A percentile compares a stretch with the other conserved stretches of the same genome.
Conservation (phyloP, 1,139 yeast genomes). For the Lodderomyces oxycetoniae region DNA sequence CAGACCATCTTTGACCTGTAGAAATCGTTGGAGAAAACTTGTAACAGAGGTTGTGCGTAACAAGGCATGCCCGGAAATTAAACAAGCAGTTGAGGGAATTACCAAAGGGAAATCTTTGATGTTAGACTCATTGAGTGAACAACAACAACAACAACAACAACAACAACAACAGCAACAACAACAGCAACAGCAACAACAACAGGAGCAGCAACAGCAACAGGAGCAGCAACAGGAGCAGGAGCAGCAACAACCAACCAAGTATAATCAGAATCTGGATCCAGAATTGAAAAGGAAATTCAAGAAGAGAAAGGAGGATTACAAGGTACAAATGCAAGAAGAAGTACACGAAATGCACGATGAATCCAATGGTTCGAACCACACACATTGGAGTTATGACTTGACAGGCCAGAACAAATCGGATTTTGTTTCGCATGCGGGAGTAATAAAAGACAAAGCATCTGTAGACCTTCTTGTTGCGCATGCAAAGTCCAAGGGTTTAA, state of each 20-base stretch:
- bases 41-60: constrained; percentile 72
- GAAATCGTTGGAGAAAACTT: constrained; percentile 89
- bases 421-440: constrained; percentile 30
- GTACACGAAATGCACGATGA: no score
- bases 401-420: not conserved
- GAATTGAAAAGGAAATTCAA: not conserved
- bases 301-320: no score
- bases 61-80: constrained; percentile 38
- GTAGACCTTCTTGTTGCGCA: constrained; percentile 56
- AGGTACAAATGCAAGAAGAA: not conserved
- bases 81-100: constrained; percentile 33
- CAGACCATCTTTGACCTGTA: constrained; percentile 82
- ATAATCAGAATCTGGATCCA: not conserved
- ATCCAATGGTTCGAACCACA: not conserved
- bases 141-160: constrained; percentile 13
- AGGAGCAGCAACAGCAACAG: constrained; percentile 3
- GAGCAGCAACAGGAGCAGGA: not conserved
- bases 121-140: constrained; percentile 13
- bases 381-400: constrained; percentile 3
- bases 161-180: constrained; percentile 7
- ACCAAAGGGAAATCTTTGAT: constrained; percentile 20
- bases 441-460: constrained; percentile 46
- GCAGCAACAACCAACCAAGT: not conserved
- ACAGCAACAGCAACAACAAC: constrained; percentile 2
- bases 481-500: constrained; percentile 57